A percentile compares a stretch with the other conserved stretches of the same genome.
Conservation (phyloP, 108 stramenopile genomes). For the Ochromonas danica region DNA sequence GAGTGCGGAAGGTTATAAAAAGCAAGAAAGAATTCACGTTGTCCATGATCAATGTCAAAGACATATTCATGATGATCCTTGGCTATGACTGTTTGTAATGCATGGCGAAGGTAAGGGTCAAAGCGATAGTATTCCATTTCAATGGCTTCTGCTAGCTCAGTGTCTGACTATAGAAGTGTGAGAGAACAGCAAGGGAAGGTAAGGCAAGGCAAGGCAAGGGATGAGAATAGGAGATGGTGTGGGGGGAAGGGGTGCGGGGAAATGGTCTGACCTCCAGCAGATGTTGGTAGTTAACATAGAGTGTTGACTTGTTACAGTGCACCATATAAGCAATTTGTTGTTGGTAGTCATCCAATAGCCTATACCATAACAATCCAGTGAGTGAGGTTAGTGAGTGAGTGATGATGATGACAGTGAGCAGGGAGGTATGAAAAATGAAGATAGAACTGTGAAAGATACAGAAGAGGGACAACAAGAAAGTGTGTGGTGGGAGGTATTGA, state of each 20-base stretch:
- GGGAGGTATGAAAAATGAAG: too few relatives aligned
- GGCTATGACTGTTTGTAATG: conserved; percentile 60
- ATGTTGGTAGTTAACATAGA: conserved; percentile 44
- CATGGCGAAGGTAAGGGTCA: conserved; percentile 71
- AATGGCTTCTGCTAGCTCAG: conserved; percentile 60
- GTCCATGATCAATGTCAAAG: conserved; percentile 25
- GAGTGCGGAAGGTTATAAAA: not conserved
- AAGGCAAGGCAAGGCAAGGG: not conserved
- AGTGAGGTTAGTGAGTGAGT: not conserved
- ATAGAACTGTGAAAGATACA: not conserved
- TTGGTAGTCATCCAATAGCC: conserved; percentile 24
- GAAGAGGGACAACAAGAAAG: not conserved
- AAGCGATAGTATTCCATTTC: conserved; percentile 76
- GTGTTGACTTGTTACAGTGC: conserved; percentile 29
- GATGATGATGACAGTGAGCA: not conserved
- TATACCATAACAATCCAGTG: not conserved
- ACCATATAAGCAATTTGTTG: conserved; percentile 24
- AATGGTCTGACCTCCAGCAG: conserved; percentile 19
- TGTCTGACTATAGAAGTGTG: conserved; percentile 21
- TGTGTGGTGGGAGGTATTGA: not conserved
- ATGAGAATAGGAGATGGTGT: not conserved
- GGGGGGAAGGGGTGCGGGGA: not conserved
- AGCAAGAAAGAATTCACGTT: not conserved
- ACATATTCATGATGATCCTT: conserved; percentile 64
- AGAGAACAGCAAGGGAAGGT: not conserved